Evolutionary conservation across 192 early-diverging fungal species (phyloP), one percentile per base, ranked within the genome.

Genomic region (Umbelopsis vinacea): DNA sequence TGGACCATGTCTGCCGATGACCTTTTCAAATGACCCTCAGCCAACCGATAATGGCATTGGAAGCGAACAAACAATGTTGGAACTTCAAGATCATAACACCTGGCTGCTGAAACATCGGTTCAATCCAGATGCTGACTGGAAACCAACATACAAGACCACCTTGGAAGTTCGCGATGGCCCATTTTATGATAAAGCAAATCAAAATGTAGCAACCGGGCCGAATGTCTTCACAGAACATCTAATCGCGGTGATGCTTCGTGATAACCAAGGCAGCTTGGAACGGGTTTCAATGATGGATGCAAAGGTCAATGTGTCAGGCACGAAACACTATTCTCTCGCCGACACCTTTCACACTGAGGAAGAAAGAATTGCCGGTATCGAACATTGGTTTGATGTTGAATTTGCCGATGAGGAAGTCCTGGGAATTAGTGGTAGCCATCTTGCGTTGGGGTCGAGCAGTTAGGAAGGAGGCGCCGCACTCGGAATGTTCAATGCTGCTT

Each of bases 401-500:
- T n/a, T 63, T 3, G 37, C 57, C 10, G 35, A 63, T 11, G 29
- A 37, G 17, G 57, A 63, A n/a, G n/a, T 12, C 14, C 4, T 37
- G 14, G 57, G 57, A 3, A 37, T 63, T 11, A 17, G 15, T 19
- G 26, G 26, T 17, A 63, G 57, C 57, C 23, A 63, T 22, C 48
- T 38, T 63, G 29, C 57, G 2, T n/a, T 35, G 17, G 26, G 8
- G 26, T 37, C 33, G 2, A 12, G 6, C 12, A 50, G 6, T n/a
- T 50, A 50, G 5, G 33, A 12, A 29, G 57, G 26, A 14, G 2
- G 29, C 12, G 17, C 29, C 29, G 29, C 29, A 17, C 33, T 63
- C 57, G 57, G 57, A 63, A 35, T 17, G 10, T n/a, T 11, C 57
- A 63, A 63, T 63, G 15, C 33, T 63, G 57, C 23, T 63, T 63